These are phyloP conservation scores for Aspergillus tubingensis DNA, from an alignment of 2,329 filamentous ascomycete species.

Conservation along the genomic window DNA sequence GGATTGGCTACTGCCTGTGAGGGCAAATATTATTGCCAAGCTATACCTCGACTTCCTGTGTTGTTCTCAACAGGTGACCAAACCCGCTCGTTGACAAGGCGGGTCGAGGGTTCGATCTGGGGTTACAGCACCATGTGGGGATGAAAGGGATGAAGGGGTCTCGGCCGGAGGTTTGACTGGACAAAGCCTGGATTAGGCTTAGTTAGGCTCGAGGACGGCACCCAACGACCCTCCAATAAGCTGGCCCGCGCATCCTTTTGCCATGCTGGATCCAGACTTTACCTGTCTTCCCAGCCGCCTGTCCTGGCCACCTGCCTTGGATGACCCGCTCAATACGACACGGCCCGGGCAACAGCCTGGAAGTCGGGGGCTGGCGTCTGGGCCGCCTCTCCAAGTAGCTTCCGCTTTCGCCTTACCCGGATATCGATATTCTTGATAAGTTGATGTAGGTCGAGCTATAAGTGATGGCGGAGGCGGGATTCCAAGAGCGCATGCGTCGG, in stretches of 20 bases:
- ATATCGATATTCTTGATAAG: background rate
- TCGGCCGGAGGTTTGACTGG: background rate
- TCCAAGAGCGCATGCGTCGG: background rate
- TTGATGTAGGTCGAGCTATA: background rate
- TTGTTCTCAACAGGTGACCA: background rate
- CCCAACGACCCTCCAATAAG: constrained; percentile 1
- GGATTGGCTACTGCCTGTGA: background rate
- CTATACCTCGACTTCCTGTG: background rate
- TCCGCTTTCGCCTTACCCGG: background rate
- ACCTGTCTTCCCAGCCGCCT: background rate
- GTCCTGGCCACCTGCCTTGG: background rate
- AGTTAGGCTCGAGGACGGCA: background rate
- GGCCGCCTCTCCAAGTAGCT: background rate
- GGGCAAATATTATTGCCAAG: background rate
- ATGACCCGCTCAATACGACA: background rate
- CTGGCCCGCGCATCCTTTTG: background rate
- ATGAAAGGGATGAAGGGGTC: background rate
- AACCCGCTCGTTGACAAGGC: background rate
- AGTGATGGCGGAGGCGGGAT: background rate
- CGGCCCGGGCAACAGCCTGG: background rate
- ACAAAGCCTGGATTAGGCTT: constrained; percentile 5
- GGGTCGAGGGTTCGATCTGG: constrained; percentile 4
- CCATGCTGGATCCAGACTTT: background rate
- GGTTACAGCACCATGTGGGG: constrained; percentile 8
- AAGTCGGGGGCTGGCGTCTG: background rate